These are phyloP conservation scores for Epichloe aotearoae DNA, from an alignment of 2,329 filamentous ascomycete genomes.

Conservation along the genomic window DNA sequence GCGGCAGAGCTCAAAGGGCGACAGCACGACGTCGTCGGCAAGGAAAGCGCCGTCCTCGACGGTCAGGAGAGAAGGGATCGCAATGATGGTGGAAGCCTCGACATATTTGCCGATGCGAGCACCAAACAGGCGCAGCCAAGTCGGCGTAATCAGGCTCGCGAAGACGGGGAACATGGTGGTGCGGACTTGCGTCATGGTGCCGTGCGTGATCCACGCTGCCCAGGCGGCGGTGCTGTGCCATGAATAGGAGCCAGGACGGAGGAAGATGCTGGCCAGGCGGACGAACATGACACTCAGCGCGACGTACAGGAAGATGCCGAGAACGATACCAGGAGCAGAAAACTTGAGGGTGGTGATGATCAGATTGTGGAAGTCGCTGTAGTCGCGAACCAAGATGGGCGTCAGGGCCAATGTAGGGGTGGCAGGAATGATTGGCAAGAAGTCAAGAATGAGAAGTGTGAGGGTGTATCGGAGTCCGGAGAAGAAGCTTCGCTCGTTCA, in stretches of 20 bases:
- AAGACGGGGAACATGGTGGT: conserved; percentile 9
- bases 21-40: conserved; percentile 10
- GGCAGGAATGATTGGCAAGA: conserved; percentile 5
- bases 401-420: conserved; percentile 7
- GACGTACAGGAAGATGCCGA: conserved; percentile 6
- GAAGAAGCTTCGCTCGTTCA: background rate
- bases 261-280: conserved; percentile 5
- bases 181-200: conserved; percentile 7
- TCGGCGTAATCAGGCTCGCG: conserved; percentile 11
- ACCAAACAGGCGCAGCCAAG: conserved; percentile 9
- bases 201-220: conserved; percentile 10
- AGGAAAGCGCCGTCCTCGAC: conserved; percentile 11
- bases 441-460: conserved; percentile 6
- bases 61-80: conserved; percentile 9
- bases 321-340: conserved; percentile 2
- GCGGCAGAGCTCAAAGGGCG: conserved; percentile 8
- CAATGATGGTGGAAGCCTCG: conserved; percentile 10
- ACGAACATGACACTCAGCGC: conserved; percentile 1
- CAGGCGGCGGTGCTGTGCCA: conserved; percentile 11
- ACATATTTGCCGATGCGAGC: conserved; percentile 10
- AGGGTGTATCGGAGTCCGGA: conserved; percentile 6
- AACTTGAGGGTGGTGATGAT: conserved; percentile 3
- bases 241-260: conserved; percentile 9
- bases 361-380: conserved; percentile 5
- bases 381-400: conserved; percentile 6